Evolutionary conservation across 75 land plant genomes (phyloP), one percentile per base, ranked within the genome.

Genomic region (Cupressus sempervirens): DNA sequence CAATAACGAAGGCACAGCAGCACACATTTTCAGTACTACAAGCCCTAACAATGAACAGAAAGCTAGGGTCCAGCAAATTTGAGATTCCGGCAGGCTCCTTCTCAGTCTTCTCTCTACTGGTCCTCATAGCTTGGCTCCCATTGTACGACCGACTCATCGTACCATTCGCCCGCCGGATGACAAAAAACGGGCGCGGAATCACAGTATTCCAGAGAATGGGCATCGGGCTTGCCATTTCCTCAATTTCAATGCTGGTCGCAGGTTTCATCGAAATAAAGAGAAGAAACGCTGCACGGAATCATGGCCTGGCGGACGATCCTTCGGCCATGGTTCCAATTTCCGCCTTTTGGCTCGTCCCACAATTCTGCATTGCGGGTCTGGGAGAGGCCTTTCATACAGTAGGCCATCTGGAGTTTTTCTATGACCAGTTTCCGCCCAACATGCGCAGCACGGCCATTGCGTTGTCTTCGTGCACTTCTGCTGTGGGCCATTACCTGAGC

Each of bases 391-490:
- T 88, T 72, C 29, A 46, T 34, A 46, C 58, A 4, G 67, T 88
- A 12, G 89, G 89, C 29, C 38, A 76, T 13, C 82, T 85, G 34
- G 88, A 87, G 73, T 87, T 87, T 29, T 76, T 87, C 38, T 87
- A 87, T 23, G 87, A 85, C 26, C 88, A 87, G 34, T 84, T 84
- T 18, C 88, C 88, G 30, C 38, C 32, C 34, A 87, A 35, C 35
- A 87, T 87, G 88, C 75, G 87, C 54, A 87, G 82, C 81, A 77
- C 86, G 43, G 90, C 89, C 26, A 80, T 74, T n/a, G 90, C 90
- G 0, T 36, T 89, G 2, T 88, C 76, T 48, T 46, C 32, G 45
- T 45, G 48, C 90, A 89, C 36, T 29, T 34, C 84, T 0, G 90
- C 84, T 3, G 32, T 85, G 1, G 90, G 87, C 15, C 4, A 72